Evolutionary conservation across 192 early-diverging fungal genomes (phyloP).

Genomic region (Entomortierella beljakovae): DNA sequence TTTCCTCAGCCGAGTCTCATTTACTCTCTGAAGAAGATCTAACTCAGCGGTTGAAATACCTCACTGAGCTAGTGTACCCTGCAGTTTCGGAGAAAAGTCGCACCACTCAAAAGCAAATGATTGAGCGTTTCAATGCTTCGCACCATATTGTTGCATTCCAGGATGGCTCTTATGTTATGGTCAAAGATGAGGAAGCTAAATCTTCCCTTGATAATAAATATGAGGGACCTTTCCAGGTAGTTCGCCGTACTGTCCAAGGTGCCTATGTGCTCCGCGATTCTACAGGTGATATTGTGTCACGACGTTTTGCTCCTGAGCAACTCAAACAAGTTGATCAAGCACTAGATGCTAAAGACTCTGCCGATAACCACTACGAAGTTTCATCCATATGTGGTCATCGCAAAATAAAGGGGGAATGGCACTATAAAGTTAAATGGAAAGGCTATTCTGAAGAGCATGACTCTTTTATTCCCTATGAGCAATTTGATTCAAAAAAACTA

Average conservation of each 20-base stretch:
- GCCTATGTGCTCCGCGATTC: slow-evolving; percentile 5
- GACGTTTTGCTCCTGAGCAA: slow-evolving; percentile 16
- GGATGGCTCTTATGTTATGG: slow-evolving; percentile 2
- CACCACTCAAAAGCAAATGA: slow-evolving; percentile 7
- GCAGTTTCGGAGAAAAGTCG: slow-evolving; percentile 6
- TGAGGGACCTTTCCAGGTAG: slow-evolving; percentile 3
- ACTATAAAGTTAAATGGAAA: too few relatives aligned
- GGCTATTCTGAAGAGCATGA: too few relatives aligned
- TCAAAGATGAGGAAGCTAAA: background rate
- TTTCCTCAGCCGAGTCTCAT: background rate
- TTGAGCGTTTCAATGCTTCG: slow-evolving; percentile 6
- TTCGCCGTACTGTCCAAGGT: background rate
- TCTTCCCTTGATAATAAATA: slow-evolving; percentile 1
- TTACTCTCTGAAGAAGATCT: slow-evolving; percentile 3
- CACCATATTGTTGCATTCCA: slow-evolving; percentile 1
- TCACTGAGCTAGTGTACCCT: slow-evolving; percentile 13
- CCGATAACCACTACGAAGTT: slow-evolving; percentile 7
- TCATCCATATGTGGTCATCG: slow-evolving; percentile 4
- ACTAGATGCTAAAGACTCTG: background rate
- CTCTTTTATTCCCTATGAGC: too few relatives aligned
- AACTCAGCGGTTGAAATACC: slow-evolving; percentile 2
- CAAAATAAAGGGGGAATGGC: too few relatives aligned
- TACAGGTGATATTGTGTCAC: background rate
- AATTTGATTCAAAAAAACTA: too few relatives aligned
- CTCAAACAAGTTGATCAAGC: slow-evolving; percentile 2